These are phyloP conservation scores for Cylindrotheca fusiformis DNA, from an alignment of 108 stramenopile genomes.

Conservation along the genomic window DNA sequence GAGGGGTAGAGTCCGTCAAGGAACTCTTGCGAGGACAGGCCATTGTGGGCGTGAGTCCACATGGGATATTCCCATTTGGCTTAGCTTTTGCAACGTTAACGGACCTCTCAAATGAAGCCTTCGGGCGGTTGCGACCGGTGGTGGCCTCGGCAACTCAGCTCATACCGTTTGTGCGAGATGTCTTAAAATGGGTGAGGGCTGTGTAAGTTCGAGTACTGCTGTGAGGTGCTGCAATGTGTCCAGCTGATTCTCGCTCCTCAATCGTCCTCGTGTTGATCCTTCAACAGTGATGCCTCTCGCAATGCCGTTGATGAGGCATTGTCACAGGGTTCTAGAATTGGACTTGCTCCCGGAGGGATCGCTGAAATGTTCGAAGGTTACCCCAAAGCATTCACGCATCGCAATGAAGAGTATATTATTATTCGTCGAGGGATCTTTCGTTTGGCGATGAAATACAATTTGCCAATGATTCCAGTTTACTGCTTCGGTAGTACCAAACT, in stretches of 20 bases:
- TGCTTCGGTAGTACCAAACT: conserved; percentile 88
- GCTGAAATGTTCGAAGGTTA: conserved; percentile 93
- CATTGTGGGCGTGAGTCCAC: conserved; percentile 85
- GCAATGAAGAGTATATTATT: conserved; percentile 82
- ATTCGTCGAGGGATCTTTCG: conserved; percentile 85
- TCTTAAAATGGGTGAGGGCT: conserved; percentile 61
- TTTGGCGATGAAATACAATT: conserved; percentile 73
- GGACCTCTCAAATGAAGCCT: conserved; percentile 43
- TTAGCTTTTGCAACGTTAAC: conserved; percentile 71
- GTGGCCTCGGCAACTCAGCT: conserved; percentile 79
- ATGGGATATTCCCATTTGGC: conserved; percentile 93
- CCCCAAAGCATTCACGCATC: conserved; percentile 66
- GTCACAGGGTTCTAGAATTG: conserved; percentile 39
- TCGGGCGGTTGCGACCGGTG: conserved; percentile 74
- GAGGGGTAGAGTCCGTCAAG: conserved; percentile 18
- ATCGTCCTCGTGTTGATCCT: not conserved
- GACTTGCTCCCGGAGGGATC: conserved; percentile 88
- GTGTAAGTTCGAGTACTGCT: conserved; percentile 4
- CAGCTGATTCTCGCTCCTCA: not conserved
- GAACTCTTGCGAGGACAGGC: conserved; percentile 48
- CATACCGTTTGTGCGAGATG: conserved; percentile 72
- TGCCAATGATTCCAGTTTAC: conserved; percentile 86
- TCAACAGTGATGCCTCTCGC: conserved; percentile 57
- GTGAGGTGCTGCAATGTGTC: not conserved
- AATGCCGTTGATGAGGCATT: conserved; percentile 54